Percentiles rank a stretch among this genome's conserved stretches.
Conservation (phyloP, 2,329 filamentous ascomycete species). For the Talaromyces sp. region DNA sequence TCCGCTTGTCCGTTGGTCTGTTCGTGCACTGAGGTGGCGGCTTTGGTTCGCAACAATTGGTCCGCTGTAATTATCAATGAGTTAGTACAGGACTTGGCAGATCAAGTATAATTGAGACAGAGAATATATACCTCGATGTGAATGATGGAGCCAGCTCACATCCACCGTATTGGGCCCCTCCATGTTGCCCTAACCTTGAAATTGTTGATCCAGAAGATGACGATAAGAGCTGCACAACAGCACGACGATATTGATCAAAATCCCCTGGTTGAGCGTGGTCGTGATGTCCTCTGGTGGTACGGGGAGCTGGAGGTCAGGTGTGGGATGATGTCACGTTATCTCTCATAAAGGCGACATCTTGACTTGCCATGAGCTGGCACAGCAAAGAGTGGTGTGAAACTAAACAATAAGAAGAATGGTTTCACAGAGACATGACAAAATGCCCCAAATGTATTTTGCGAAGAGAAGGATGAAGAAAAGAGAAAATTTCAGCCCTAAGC, state of each 20-base stretch:
- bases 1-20: conserved; percentile 29
- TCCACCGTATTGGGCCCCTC: conserved; percentile 80
- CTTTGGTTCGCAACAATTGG: conserved; percentile 29
- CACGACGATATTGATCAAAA: neutral
- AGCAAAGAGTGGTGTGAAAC: neutral
- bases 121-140: conserved; percentile 68
- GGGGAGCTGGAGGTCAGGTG: conserved; percentile 13
- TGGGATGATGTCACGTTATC: conserved; percentile 22
- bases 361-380: conserved; percentile 9
- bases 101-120: neutral
- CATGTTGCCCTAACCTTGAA: conserved; percentile 51
- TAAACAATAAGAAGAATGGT: neutral
- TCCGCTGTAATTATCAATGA: neutral
- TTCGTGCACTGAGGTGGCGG: conserved; percentile 33
- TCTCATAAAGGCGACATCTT: conserved; percentile 17
- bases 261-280: neutral
- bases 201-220: neutral
- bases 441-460: neutral
- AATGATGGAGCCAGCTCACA: conserved; percentile 87
- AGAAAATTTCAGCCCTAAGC: conserved; percentile 5
- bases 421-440: no score
- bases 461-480: neutral
- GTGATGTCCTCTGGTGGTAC: neutral
- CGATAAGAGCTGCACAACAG: neutral
- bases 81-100: neutral